Base-by-base conservation (phyloP, 2,329 filamentous ascomycete genomes). In the Epichloe elymi region DNA sequence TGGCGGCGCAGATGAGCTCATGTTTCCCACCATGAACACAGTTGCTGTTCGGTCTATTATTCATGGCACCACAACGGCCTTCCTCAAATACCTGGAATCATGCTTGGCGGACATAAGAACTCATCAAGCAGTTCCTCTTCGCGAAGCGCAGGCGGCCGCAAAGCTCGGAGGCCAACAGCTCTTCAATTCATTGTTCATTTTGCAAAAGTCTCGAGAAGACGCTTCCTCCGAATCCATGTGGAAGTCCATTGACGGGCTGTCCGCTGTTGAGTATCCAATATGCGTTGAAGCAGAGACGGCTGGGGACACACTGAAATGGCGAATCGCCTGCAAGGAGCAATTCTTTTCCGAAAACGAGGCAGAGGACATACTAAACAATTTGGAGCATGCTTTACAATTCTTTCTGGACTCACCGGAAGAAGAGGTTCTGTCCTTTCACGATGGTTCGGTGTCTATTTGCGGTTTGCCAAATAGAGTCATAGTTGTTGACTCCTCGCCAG, bases 1-100 rank as follows among this genome's bases (percentile, higher is more conserved):
- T 10, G 82, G 86, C 44, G 75, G 78, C 15, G 77, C 80, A 0
- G 78, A 85, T 42, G 65, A 78, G 26, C 66, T 91, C 12, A 74
- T 90, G 61, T 96, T 95, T 59, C 91, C 90, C 0, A 88, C 86
- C 0, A 95, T 96, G 86, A 96, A 95, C 61, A 95, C 90, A 0
- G 82, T 95, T 0, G 79, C 85, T 0, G 73, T 95, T 7, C 76
- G 89, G 11, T 77, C 77, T 1, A 74, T 90, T 3, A 63, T 95
- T 2, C 85, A 93, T 58, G 87, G 87, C 2, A 80, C 74, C 0
- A 68, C 77, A 0, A 56, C 64, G 0, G 75, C 82, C 0, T 82
- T 94, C 67, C 67, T 95, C 30, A 73, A 71, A 12, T 86, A 90
- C 60, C 74, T 89, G 56, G 88, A 95, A 60, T 76, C 82, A 2